Evolutionary conservation across 2,329 filamentous ascomycete genomes (phyloP), one percentile per base, ranked within the genome.

Genomic region (Parastagonospora nodorum): DNA sequence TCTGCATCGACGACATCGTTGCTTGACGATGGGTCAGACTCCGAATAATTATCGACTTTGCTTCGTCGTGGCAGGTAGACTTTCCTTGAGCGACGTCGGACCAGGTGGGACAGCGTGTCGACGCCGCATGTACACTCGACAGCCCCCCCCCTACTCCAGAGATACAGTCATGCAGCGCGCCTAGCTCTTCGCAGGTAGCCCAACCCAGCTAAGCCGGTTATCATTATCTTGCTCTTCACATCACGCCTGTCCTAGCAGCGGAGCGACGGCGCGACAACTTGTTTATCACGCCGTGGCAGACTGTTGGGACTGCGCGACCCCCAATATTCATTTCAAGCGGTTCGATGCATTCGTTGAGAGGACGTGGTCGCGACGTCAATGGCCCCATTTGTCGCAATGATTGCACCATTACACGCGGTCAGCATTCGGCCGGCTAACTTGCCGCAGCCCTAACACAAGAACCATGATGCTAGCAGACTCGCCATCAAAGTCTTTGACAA

Each of bases 381-480:
- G 8, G 30, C 30, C 30, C n/a, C 10, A 10, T 32, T 32, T 32
- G 19, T n/a, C 29, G 8, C 33, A 9, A 48, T 42, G 32, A 36
- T 38, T 15, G 31, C 38, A 42, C 39, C 12, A 42, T 30, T 35
- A 42, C 45, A 11, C 15, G 29, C 41, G 32, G 32, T 38, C 19
- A 38, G 11, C 14, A 27, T n/a, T 49, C 47, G 55, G 50, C 53
- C 53, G 55, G 42, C 50, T 49, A 36, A 58, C 55, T 48, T 58
- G 50, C 55, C 50, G 33, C 35, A 57, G 24, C 8, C 30, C 19
- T 11, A 39, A 10, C 6, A 10, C 19, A 39, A 16, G 24, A 24
- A 39, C 37, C 12, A 11, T 8, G 11, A 37, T 16, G 19, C 15
- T 10, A 39, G 9, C 30, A 32, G n/a, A 10, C 30, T 32, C 10